phyloP scores from a whole-genome alignment of 2,329 filamentous ascomycete species.

The Cercospora brassicicola region DNA sequence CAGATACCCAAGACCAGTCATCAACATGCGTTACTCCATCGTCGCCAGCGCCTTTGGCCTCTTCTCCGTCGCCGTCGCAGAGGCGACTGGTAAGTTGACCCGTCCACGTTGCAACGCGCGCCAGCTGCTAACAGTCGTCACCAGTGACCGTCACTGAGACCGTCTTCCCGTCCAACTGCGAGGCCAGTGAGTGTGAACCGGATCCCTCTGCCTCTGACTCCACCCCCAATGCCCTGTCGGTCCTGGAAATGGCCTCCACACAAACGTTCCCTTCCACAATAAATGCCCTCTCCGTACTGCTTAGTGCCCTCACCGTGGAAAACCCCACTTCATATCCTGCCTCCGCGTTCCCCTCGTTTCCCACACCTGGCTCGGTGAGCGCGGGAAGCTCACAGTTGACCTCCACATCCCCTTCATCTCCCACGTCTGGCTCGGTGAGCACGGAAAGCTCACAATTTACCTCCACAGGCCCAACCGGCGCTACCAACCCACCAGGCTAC shows the following conservation, averaged over 20 bases:
- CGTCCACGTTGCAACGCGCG: neutral
- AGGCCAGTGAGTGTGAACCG: constrained; percentile 29
- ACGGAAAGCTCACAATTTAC: constrained; percentile 25
- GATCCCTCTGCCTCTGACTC: constrained; percentile 7
- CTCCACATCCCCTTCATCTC: constrained; percentile 19
- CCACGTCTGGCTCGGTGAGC: constrained; percentile 12
- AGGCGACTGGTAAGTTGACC: constrained; percentile 31
- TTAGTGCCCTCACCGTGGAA: constrained; percentile 21
- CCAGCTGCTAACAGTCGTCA: neutral
- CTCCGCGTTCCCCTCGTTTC: constrained; percentile 16
- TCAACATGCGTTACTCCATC: constrained; percentile 33
- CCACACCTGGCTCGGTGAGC: constrained; percentile 15
- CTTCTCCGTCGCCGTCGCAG: constrained; percentile 28
- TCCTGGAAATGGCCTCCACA: constrained; percentile 23
- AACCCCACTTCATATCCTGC: constrained; percentile 12
- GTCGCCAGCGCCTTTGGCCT: constrained; percentile 30
- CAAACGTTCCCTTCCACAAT: constrained; percentile 14
- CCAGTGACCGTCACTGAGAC: constrained; percentile 23
- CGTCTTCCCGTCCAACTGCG: constrained; percentile 21
- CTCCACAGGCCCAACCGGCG: constrained; percentile 21
- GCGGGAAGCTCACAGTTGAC: constrained; percentile 24
- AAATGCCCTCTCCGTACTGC: constrained; percentile 27
- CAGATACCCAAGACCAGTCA: constrained; percentile 15
- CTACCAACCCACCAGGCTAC: constrained; percentile 10
- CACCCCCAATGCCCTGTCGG: constrained; percentile 25